Conservation (phyloP, 2,329 filamentous ascomycete genomes). For the Aschersonia sp. region DNA sequence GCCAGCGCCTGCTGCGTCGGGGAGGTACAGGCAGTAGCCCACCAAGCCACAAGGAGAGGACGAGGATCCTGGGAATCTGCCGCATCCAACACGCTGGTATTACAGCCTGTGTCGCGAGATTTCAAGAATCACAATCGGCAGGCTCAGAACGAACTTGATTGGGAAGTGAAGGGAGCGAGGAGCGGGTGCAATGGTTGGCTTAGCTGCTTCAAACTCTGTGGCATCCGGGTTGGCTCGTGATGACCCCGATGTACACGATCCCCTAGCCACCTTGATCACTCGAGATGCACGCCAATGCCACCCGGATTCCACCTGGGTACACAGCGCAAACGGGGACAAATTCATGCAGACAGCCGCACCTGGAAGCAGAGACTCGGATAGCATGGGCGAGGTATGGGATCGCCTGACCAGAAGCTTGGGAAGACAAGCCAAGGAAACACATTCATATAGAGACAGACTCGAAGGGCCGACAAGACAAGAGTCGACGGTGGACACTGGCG, state of each 20-base stretch:
- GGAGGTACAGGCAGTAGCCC: too few relatives aligned
- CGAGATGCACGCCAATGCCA: neutral
- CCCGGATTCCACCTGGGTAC: too few relatives aligned
- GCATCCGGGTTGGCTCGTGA: neutral
- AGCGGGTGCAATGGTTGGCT: neutral
- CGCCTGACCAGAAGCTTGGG: neutral
- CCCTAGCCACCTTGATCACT: neutral
- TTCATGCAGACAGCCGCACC: neutral
- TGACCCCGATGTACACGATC: neutral
- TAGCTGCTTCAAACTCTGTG: neutral
- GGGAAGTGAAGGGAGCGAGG: neutral
- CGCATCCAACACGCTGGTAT: too few relatives aligned
- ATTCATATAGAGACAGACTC: too few relatives aligned
- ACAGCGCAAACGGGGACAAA: too few relatives aligned
- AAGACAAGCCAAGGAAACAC: too few relatives aligned
- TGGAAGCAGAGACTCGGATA: neutral
- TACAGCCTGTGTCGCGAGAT: too few relatives aligned
- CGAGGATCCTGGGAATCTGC: too few relatives aligned
- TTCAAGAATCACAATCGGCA: too few relatives aligned
- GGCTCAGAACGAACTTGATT: neutral
- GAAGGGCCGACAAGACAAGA: neutral
- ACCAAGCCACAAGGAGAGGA: too few relatives aligned
- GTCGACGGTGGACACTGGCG: slow-evolving; percentile 1
- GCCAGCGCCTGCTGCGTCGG: too few relatives aligned
- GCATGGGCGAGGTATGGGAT: neutral